Conservation (phyloP, 176 grass and related monocot species). For the Oryza rufipogon region DNA sequence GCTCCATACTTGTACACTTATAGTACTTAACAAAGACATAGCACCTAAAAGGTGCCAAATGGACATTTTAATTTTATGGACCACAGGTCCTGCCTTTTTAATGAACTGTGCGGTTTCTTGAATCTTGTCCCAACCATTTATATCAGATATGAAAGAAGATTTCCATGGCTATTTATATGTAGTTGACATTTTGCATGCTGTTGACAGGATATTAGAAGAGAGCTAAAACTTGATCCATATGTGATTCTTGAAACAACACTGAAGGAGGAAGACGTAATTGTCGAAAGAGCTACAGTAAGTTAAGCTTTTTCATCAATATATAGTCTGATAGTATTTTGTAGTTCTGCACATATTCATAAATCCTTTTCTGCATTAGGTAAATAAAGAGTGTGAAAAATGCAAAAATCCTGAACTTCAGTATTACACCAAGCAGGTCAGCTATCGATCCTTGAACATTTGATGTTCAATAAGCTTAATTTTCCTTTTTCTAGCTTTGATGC, state of each 20-base stretch:
- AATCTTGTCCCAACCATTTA: conserved; percentile 1
- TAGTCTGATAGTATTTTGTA: not conserved
- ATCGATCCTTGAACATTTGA: conserved; percentile 10
- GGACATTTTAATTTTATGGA: not conserved
- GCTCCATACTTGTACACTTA: not conserved
- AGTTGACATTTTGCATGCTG: not conserved
- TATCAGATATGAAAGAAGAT: not conserved
- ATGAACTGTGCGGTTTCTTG: not conserved
- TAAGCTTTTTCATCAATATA: not conserved
- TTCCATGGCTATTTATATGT: not conserved
- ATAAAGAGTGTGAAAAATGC: conserved; percentile 55
- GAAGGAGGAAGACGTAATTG: conserved; percentile 27
- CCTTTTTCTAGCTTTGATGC: not conserved
- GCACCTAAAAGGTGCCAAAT: not conserved
- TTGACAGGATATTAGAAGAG: conserved; percentile 76
- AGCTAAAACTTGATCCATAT: conserved; percentile 63
- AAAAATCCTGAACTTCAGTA: conserved; percentile 54
- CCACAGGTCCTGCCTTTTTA: not conserved
- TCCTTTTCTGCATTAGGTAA: conserved; percentile 36
- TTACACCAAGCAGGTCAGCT: conserved; percentile 65
- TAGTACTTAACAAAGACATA: not conserved
- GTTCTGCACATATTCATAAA: not conserved
- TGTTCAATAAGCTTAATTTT: not conserved
- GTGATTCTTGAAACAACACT: conserved; percentile 52
- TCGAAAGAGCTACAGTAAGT: conserved; percentile 59